phyloP scores from a whole-genome alignment of 495 filamentous ascomycete species.

The Beverwykella pulmonaria region DNA sequence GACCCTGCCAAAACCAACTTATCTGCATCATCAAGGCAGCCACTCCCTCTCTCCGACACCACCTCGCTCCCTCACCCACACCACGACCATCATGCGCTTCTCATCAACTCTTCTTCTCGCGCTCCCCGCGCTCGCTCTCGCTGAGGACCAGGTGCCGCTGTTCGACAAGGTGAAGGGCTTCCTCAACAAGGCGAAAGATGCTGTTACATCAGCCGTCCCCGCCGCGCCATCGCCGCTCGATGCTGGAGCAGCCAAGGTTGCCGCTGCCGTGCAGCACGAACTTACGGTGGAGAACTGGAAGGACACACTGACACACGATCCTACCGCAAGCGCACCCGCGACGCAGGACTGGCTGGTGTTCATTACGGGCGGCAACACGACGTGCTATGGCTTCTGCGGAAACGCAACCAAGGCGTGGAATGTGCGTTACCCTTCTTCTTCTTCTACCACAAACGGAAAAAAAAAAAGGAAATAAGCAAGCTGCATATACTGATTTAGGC shows the following conservation, averaged over 20 bases:
- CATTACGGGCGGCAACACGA: conserved; percentile 83
- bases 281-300: conserved; percentile 77
- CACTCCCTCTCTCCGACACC: conserved; percentile 4
- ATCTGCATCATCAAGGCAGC: conserved; percentile 1
- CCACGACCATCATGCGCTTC: conserved; percentile 68
- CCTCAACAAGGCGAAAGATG: conserved; percentile 63
- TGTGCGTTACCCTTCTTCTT: conserved; percentile 43
- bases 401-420: conserved; percentile 60
- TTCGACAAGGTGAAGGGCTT: conserved; percentile 67
- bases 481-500: conserved; percentile 33
- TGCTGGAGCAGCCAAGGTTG: conserved; percentile 57
- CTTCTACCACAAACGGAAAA: neutral
- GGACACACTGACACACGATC: conserved; percentile 63
- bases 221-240: conserved; percentile 52
- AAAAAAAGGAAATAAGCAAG: neutral
- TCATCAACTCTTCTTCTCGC: conserved; percentile 62
- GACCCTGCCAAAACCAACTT: neutral
- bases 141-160: conserved; percentile 74
- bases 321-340: conserved; percentile 52
- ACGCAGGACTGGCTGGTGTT: conserved; percentile 81
- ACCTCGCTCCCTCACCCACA: conserved; percentile 19
- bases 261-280: conserved; percentile 54
- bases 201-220: conserved; percentile 55
- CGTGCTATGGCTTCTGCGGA: conserved; percentile 71
- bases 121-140: conserved; percentile 70